Conservation (phyloP, 148 eudicot genomes). For the Euryodendron excelsum region DNA sequence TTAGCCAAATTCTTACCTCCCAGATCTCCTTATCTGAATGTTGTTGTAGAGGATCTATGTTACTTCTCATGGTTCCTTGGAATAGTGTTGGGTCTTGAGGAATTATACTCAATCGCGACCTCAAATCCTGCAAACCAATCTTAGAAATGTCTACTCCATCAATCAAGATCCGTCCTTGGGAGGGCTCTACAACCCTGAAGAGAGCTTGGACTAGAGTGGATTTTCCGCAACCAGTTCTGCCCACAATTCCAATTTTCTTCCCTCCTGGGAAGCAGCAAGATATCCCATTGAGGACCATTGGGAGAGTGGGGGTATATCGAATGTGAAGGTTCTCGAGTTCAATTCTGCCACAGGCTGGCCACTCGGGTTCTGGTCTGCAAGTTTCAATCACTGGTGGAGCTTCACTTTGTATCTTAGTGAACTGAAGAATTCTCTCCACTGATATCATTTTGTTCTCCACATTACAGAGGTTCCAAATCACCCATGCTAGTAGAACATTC, state of each 20-base stretch:
- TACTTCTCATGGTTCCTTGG: constrained; percentile 74
- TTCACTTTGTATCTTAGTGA: constrained; percentile 57
- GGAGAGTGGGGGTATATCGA: constrained; percentile 60
- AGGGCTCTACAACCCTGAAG: constrained; percentile 78
- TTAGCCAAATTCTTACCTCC: constrained; percentile 42
- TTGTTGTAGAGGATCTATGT: constrained; percentile 68
- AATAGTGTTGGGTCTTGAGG: constrained; percentile 92
- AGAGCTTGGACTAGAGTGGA: constrained; percentile 92
- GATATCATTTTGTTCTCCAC: constrained; percentile 95
- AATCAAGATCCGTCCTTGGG: constrained; percentile 59
- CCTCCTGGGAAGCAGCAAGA: constrained; percentile 58
- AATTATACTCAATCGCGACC: constrained; percentile 75
- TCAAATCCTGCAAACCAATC: constrained; percentile 68
- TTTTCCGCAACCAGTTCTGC: constrained; percentile 89
- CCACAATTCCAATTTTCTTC: constrained; percentile 79
- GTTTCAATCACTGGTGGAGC: constrained; percentile 58
- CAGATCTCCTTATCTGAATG: constrained; percentile 72
- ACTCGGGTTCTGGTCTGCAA: constrained; percentile 51
- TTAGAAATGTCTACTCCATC: constrained; percentile 66
- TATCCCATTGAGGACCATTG: constrained; percentile 71
- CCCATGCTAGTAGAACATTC: constrained; percentile 86
- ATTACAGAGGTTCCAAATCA: constrained; percentile 89
- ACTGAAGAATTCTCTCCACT: constrained; percentile 77
- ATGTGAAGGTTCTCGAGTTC: constrained; percentile 56
- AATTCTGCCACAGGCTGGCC: constrained; percentile 68